Evolutionary conservation across 192 early-diverging fungal species (phyloP).

Genomic region (Cetraspora pellucida): DNA sequence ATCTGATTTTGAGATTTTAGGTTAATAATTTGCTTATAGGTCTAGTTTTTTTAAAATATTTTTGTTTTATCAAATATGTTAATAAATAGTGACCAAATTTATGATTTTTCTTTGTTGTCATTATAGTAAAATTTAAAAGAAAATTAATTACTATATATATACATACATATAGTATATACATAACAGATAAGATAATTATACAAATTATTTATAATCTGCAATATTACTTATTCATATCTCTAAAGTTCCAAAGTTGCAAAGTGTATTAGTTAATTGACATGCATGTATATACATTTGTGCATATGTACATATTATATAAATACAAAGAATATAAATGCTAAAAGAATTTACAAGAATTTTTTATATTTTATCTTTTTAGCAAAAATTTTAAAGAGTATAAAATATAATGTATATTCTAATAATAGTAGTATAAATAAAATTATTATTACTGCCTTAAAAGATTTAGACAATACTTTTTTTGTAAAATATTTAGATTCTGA

Average conservation of each 20-base stretch:
- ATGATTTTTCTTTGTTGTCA: neutral
- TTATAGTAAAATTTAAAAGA: neutral
- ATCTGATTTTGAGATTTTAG: neutral
- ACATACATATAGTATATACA: neutral
- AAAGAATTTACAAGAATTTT: neutral
- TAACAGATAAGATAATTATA: neutral
- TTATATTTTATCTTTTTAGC: neutral
- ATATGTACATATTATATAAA: too few species aligned
- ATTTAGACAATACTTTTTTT: slow-evolving; percentile 7
- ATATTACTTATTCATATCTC: too few species aligned
- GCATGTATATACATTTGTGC: too few species aligned
- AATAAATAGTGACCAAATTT: neutral
- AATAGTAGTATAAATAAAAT: neutral
- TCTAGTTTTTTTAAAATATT: neutral
- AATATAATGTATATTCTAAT: neutral
- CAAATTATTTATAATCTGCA: too few species aligned
- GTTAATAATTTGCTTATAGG: neutral
- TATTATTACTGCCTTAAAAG: neutral
- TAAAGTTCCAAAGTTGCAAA: too few species aligned
- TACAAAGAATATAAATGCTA: too few species aligned
- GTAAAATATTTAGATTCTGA: neutral
- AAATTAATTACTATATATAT: neutral
- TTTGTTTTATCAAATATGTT: neutral
- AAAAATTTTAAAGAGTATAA: neutral
- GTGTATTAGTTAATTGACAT: too few species aligned